Conservation (phyloP, 805 yeast species). For the Saturnispora bothae region DNA sequence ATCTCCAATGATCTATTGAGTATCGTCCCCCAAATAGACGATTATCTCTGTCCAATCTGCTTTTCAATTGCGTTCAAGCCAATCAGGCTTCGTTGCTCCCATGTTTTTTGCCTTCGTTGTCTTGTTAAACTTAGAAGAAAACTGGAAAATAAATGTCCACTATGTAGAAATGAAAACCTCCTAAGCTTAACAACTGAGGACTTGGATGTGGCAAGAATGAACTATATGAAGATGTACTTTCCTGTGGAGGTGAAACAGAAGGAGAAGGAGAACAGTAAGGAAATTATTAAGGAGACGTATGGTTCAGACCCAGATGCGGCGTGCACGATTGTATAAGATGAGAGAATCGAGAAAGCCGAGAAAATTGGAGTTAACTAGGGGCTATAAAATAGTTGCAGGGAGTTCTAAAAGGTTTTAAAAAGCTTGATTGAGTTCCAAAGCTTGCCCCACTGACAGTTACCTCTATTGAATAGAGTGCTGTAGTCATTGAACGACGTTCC, state of each 20-base stretch:
- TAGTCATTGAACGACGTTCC: no score
- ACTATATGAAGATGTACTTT: conserved; percentile 46
- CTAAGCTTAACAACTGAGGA: conserved; percentile 48
- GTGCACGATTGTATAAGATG: conserved; percentile 20
- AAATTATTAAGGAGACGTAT: conserved; percentile 34
- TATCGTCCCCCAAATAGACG: conserved; percentile 64
- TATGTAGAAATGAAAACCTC: conserved; percentile 50
- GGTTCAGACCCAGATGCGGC: conserved; percentile 22
- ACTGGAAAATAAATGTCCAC: conserved; percentile 51
- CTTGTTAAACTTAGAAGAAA: conserved; percentile 56
- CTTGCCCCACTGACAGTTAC: no score
- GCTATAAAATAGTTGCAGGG: no score
- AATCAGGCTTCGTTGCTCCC: conserved; percentile 51
- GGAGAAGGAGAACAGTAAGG: conserved; percentile 42
- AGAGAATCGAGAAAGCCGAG: background rate
- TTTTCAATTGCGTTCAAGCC: conserved; percentile 64
- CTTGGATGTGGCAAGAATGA: conserved; percentile 44
- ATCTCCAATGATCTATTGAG: conserved; percentile 45
- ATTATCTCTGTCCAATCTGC: conserved; percentile 67
- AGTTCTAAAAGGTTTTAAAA: no score
- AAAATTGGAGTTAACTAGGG: no score
- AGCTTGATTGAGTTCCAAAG: no score
- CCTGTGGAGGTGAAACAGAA: conserved; percentile 60
- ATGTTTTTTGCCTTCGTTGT: conserved; percentile 65
- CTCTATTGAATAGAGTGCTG: no score